These are phyloP conservation scores for Cutaneotrichosporon sp. DNA, from an alignment of 1,284 basidiomycete species.

Conservation along the genomic window DNA sequence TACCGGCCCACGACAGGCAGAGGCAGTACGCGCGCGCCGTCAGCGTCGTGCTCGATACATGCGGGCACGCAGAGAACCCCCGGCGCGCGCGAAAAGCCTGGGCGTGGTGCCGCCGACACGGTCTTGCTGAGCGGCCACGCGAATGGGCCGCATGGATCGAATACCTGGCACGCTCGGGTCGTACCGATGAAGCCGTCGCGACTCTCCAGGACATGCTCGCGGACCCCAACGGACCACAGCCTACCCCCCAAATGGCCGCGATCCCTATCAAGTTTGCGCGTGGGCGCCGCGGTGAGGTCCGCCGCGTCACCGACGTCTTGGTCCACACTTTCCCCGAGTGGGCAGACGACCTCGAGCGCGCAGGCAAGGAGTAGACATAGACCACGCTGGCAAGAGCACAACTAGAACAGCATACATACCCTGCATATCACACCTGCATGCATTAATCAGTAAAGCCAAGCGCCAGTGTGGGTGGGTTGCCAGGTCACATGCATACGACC, in stretches of 20 bases:
- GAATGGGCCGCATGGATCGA: slow-evolving; percentile 77
- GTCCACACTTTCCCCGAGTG: background rate
- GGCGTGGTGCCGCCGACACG: slow-evolving; percentile 53
- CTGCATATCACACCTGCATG: too few species aligned
- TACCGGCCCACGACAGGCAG: slow-evolving; percentile 36
- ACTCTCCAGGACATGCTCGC: slow-evolving; percentile 59
- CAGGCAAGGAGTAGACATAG: too few species aligned
- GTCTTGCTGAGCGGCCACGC: slow-evolving; percentile 54
- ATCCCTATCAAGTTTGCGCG: slow-evolving; percentile 10
- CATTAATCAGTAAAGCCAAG: too few species aligned
- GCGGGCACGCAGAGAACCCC: slow-evolving; percentile 58
- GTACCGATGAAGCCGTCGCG: slow-evolving; percentile 63
- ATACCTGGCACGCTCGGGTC: slow-evolving; percentile 68
- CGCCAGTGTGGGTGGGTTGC: too few species aligned
- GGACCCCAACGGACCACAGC: background rate
- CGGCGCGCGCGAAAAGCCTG: slow-evolving; percentile 56
- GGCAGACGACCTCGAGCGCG: background rate
- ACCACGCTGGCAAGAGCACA: too few species aligned
- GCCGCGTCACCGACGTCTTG: background rate
- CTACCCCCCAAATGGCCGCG: background rate
- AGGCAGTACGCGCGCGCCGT: slow-evolving; percentile 60
- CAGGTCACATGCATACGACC: too few species aligned
- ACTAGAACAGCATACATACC: too few species aligned
- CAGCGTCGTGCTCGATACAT: slow-evolving; percentile 77
- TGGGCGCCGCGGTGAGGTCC: background rate